Evolutionary conservation across 371 early-diverging fungal species (phyloP), one percentile per base, ranked within the genome.

Genomic region (Mucor irregularis): DNA sequence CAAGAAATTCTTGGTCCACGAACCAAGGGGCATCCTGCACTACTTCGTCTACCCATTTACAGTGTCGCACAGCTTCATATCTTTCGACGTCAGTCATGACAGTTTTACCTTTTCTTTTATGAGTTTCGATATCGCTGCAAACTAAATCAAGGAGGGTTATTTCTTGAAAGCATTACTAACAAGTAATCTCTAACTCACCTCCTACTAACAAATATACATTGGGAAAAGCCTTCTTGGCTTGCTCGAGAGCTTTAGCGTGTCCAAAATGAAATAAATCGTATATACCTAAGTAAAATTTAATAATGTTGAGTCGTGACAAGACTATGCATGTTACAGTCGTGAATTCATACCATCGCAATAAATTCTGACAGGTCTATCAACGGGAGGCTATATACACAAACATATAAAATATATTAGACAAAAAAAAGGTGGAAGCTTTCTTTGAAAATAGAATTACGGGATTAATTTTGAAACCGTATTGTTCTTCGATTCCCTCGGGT

Each of bases 231-330:
- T 90, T 92, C 64, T 98, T 98, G 25, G 96, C 97, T 69, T 98
- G 97, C 69, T 95, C 91, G 40, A 98, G 74, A 24, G 91, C 90
- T 44, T 91, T 86, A 40, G 95, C 92, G 65, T 98, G 97, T 4
- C 98, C 97, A 68, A 91, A 94, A 76, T 97, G 98, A 71, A 97
- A 94, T 62, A 96, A 72, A 73, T 98, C 97, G 68, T 91, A 97
- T 61, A 98, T 93, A 25, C 95, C 94, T 55, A 21, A 19, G 8
- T 4, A n/a, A 31, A 22, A 31, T 31, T 19, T 19, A 44, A 31
- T 5, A 47, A 16, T 19, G 14, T 33, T 49, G 2, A 35, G 34
- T 51, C n/a, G n/a, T n/a, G n/a, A n/a, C n/a, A n/a, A n/a, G n/a
- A n/a, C n/a, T n/a, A n/a, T n/a, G n/a, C n/a, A n/a, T n/a, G n/a